Evolutionary conservation across 495 filamentous ascomycete species (phyloP).

Genomic region (Annulohypoxylon maeteangense): DNA sequence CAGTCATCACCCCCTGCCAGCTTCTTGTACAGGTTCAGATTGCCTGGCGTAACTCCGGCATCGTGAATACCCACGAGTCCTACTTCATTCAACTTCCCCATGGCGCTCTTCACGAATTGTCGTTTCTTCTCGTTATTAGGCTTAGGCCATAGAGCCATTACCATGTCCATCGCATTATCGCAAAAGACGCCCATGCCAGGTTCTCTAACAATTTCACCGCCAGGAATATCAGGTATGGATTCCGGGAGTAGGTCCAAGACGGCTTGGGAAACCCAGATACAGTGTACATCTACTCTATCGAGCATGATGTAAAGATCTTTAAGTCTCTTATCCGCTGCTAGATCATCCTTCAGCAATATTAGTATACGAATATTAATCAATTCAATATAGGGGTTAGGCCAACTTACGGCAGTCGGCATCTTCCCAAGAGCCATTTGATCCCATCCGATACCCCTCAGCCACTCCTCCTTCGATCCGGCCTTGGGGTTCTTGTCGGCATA

Average conservation of each 20-base stretch:
- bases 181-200: conserved; percentile 75
- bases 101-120: conserved; percentile 63
- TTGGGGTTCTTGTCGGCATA: conserved; percentile 57
- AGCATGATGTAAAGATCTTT: conserved; percentile 70
- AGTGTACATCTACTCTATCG: conserved; percentile 73
- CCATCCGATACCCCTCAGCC: conserved; percentile 73
- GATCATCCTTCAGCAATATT: conserved; percentile 53
- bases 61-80: conserved; percentile 72
- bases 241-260: conserved; percentile 65
- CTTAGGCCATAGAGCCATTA: conserved; percentile 63
- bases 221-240: conserved; percentile 63
- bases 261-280: conserved; percentile 69
- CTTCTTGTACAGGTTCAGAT: conserved; percentile 62
- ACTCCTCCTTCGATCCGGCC: conserved; percentile 59
- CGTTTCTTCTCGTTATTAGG: conserved; percentile 60
- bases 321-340: conserved; percentile 62
- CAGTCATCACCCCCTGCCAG: conserved; percentile 59
- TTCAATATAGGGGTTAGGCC: neutral
- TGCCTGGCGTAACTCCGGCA: conserved; percentile 64
- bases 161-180: conserved; percentile 73
- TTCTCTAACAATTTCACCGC: conserved; percentile 65
- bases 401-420: conserved; percentile 70
- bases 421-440: conserved; percentile 69
- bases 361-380: conserved; percentile 26
- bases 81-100: conserved; percentile 65